These are phyloP conservation scores for Stachybotrys chlorohalonatus DNA, from an alignment of 2,329 filamentous ascomycete species.

Conservation along the genomic window DNA sequence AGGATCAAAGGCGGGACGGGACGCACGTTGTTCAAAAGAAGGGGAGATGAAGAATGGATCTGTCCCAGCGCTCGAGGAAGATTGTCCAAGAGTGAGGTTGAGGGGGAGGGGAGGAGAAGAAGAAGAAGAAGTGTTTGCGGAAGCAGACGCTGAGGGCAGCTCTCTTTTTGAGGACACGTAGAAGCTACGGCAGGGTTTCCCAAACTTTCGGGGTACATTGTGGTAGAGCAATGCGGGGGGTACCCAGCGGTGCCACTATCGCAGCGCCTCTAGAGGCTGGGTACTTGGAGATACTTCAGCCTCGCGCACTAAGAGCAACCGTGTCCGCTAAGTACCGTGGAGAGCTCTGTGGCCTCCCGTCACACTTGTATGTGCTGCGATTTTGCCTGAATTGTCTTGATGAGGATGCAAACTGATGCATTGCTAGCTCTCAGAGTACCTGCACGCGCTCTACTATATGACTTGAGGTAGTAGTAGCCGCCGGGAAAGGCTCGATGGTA, in stretches of 20 bases:
- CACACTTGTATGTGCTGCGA: too few relatives aligned
- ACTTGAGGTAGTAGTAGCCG: too few relatives aligned
- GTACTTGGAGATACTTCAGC: background rate
- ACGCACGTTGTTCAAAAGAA: constrained; percentile 1
- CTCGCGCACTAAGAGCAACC: too few relatives aligned
- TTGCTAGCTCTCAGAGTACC: too few relatives aligned
- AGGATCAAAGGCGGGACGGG: constrained; percentile 4
- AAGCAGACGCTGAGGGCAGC: constrained; percentile 15
- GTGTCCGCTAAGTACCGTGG: too few relatives aligned
- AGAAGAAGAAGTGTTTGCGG: constrained; percentile 10
- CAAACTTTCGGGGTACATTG: constrained; percentile 6
- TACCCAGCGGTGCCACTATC: background rate
- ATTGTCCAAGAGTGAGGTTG: constrained; percentile 18
- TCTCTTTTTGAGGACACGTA: constrained; percentile 24
- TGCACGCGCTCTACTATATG: too few relatives aligned
- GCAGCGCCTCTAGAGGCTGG: background rate
- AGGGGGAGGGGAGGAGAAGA: constrained; percentile 8
- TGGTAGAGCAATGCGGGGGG: constrained; percentile 1
- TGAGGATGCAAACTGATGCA: too few relatives aligned
- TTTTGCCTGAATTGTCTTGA: too few relatives aligned
- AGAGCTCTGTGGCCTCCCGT: too few relatives aligned
- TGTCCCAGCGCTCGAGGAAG: constrained; percentile 18
- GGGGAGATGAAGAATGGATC: constrained; percentile 2
- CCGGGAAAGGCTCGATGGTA: too few relatives aligned
- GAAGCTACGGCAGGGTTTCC: constrained; percentile 14